Conservation (phyloP, 2,329 filamentous ascomycete genomes). For the Stachybotrys echinatus region DNA sequence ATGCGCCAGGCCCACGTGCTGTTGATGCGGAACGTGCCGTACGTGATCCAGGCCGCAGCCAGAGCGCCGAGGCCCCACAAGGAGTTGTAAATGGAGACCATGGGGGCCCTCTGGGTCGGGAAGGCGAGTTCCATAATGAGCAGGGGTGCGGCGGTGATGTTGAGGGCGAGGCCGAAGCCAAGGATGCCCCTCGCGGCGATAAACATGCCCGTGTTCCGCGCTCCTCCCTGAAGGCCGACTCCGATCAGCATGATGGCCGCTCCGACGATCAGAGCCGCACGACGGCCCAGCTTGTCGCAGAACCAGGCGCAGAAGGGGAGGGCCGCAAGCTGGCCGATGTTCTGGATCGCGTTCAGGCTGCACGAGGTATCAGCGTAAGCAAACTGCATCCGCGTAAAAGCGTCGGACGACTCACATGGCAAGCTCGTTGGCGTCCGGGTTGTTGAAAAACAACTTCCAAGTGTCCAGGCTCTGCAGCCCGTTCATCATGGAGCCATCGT, state of each 20-base stretch:
- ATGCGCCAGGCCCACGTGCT: conserved; percentile 26
- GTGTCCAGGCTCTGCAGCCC: conserved; percentile 10
- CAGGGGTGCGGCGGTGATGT: conserved; percentile 44
- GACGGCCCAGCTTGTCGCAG: conserved; percentile 19
- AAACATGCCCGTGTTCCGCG: conserved; percentile 45
- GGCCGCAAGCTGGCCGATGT: conserved; percentile 35
- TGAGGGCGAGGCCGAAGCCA: conserved; percentile 48
- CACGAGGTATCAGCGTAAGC: too few relatives aligned
- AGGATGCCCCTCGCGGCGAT: conserved; percentile 45
- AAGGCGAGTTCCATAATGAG: conserved; percentile 49
- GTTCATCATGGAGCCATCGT: conserved; percentile 37
- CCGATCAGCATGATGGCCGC: conserved; percentile 32
- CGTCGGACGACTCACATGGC: conserved; percentile 8
- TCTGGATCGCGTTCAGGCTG: conserved; percentile 36
- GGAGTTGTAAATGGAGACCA: conserved; percentile 47
- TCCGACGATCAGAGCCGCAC: conserved; percentile 19
- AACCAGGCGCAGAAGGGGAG: conserved; percentile 18
- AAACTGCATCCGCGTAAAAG: too few relatives aligned
- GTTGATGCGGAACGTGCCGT: conserved; percentile 26
- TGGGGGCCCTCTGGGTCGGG: conserved; percentile 46
- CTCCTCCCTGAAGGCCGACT: conserved; percentile 7
- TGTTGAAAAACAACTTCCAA: conserved; percentile 7
- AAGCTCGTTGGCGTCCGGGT: not conserved
- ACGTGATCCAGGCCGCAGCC: conserved; percentile 34
- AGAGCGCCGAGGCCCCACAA: conserved; percentile 41